phyloP scores from a whole-genome alignment of 805 yeast species.

The Candida sphagnicola region DNA sequence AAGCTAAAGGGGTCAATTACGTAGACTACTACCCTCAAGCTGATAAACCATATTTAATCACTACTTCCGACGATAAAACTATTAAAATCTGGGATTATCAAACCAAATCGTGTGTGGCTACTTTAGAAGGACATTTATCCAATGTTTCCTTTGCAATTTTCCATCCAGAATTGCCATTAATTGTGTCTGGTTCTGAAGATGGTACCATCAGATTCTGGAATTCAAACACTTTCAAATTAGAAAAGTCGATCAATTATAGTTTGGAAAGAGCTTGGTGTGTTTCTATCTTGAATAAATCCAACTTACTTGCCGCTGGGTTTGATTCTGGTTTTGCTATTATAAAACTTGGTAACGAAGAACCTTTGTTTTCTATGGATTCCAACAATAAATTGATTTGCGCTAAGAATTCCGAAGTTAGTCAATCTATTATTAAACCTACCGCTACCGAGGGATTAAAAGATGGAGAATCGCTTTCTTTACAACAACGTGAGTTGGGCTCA shows the following conservation, averaged over 20 bases:
- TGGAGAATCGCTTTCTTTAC: slow-evolving; percentile 74
- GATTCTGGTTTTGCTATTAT: slow-evolving; percentile 91
- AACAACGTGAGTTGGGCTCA: slow-evolving; percentile 88
- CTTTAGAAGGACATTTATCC: slow-evolving; percentile 87
- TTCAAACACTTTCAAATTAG: slow-evolving; percentile 87
- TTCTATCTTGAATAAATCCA: slow-evolving; percentile 64
- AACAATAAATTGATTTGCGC: slow-evolving; percentile 91
- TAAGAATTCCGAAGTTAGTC: slow-evolving; percentile 84
- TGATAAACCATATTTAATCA: slow-evolving; percentile 93
- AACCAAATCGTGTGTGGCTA: slow-evolving; percentile 92
- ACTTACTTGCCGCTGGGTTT: slow-evolving; percentile 85
- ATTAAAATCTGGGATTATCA: slow-evolving; percentile 95
- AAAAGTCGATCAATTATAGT: slow-evolving; percentile 85
- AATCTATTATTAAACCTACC: slow-evolving; percentile 66
- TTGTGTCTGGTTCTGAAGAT: slow-evolving; percentile 95
- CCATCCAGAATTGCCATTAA: slow-evolving; percentile 96
- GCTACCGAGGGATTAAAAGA: slow-evolving; percentile 67
- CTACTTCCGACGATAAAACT: slow-evolving; percentile 87
- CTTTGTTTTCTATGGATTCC: slow-evolving; percentile 88
- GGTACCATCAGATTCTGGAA: slow-evolving; percentile 94
- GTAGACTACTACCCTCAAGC: slow-evolving; percentile 97
- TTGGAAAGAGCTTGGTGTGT: slow-evolving; percentile 98
- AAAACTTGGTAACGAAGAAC: slow-evolving; percentile 91
- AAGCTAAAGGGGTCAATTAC: slow-evolving; percentile 88
- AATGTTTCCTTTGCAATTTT: slow-evolving; percentile 96